Base-by-base conservation (phyloP, 2,329 filamentous ascomycete genomes). In the Aspergillus intermedius region DNA sequence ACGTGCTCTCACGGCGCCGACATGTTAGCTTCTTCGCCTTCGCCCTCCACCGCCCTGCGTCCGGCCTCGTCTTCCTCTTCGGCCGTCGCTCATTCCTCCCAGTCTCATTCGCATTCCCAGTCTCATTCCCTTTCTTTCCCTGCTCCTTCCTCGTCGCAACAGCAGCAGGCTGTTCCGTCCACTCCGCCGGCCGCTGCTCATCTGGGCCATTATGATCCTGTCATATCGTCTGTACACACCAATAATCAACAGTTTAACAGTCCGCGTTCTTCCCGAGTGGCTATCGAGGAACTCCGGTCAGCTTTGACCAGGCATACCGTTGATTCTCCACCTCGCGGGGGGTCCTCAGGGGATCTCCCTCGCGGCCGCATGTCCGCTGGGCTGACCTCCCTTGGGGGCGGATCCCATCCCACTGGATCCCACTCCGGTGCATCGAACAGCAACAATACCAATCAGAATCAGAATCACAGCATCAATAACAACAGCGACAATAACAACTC, bases 1-100 rank as follows among this genome's bases (percentile, higher is more conserved):
- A 67, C 65, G 65, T 68, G 59, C 53, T 54, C 54, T 60, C 59
- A 56, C 58, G 59, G 57, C 57, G 57, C 58, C 57, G 56, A 60
- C 51, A 70, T 71, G 66, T 64, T 71, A 59, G 61, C 66, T 51
- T 71, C 70, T 23, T 72, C 69, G 50, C 67, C 70, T 39, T 71
- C 69, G 48, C 67, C 69, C 22, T 63, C 64, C 68, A 61, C 64
- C 50, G 62, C 66, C 45, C 58, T 71, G 54, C 68, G 66, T 53
- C 57, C 57, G 48, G 56, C 60, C 49, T 60, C 63, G 28, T 53
- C 58, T 47, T 59, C 54, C 45, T 59, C 60, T 47, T 52, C 61
- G 50, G 53, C 61, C 50, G 54, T 60, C 43, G 49, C 49, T 44
- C 49, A 46, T 48, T 46, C 46, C 46, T 45, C 46, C 46, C 49